Base-by-base conservation (phyloP, 768 basidiomycete genomes). In the Tulasnella sp. region DNA sequence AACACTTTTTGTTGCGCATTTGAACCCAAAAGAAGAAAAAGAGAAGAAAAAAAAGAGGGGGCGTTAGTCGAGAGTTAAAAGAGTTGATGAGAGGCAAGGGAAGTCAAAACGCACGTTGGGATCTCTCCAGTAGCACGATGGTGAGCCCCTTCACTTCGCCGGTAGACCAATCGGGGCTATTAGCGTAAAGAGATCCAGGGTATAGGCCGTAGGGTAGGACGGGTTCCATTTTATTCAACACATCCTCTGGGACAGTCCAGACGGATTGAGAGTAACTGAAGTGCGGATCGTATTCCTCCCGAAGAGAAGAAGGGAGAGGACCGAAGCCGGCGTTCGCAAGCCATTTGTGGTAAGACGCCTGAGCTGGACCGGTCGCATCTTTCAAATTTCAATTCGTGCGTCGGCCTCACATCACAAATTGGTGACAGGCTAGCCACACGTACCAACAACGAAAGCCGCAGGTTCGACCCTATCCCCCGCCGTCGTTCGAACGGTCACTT, bases 291-390 rank as follows among this genome's bases (percentile, higher is more conserved):
- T 68, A 68, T 1, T 63, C 55, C 22, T 63, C 56, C 17, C 64
- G 63, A 1, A 68, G 54, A 25, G 31, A 11, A n/a, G 60, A 43
- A n/a, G 31, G 55, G 19, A 61, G 19, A 53, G 53, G 15, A 10
- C 24, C 19, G 31, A 61, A 65, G 55, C 65, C 70, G 7, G 64
- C 61, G 21, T 53, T 62, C 27, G 60, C 46, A 5, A 73, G 61
- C 67, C 68, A 70, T 42, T 66, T 69, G 0, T 65, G 21, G 21
- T 29, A 58, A 10, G 68, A 69, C 11, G 65, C 64, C 25, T 65
- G 62, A 4, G 67, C 59, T 15, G 67, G 61, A 2, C 72, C 72
- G 1, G 70, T 69, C 55, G 70, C 70, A 56, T 73, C 72, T 72
- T 29, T 19, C 0, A n/a, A 4, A 24, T 31, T 8, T 43, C 4